Percentiles rank a stretch among this genome's conserved stretches.
Evolutionary conservation across 2,329 filamentous ascomycete species (phyloP).

Genomic region (Epichloe hybrida): DNA sequence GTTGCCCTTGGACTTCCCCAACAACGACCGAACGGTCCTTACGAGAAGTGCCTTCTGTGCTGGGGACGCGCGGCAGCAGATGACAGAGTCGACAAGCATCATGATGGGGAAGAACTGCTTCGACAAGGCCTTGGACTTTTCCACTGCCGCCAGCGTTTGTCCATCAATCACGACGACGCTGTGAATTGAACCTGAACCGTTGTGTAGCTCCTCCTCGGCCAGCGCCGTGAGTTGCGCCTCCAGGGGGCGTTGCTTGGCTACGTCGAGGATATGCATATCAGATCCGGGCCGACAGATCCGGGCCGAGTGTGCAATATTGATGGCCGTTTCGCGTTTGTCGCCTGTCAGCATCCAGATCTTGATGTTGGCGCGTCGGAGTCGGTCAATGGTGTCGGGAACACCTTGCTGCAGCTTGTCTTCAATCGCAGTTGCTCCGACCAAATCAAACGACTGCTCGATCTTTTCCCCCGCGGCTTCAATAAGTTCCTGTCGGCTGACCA

Average conservation of each 20-base stretch:
- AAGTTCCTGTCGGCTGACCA: slow-evolving; percentile 58
- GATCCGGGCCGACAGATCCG: slow-evolving; percentile 60
- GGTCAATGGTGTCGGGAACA: slow-evolving; percentile 80
- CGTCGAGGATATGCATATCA: slow-evolving; percentile 62
- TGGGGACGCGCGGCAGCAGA: slow-evolving; percentile 84
- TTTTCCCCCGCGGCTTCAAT: slow-evolving; percentile 69
- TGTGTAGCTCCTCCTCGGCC: slow-evolving; percentile 49
- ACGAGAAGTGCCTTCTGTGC: slow-evolving; percentile 87
- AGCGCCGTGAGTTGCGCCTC: slow-evolving; percentile 51
- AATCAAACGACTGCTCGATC: slow-evolving; percentile 64
- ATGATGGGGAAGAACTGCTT: slow-evolving; percentile 66
- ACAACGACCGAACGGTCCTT: slow-evolving; percentile 58
- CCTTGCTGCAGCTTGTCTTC: slow-evolving; percentile 80
- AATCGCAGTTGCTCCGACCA: slow-evolving; percentile 75
- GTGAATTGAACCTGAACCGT: slow-evolving; percentile 47
- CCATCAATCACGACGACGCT: slow-evolving; percentile 79
- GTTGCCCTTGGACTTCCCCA: slow-evolving; percentile 39
- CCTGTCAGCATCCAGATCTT: slow-evolving; percentile 90
- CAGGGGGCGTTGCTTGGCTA: slow-evolving; percentile 42
- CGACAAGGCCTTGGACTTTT: slow-evolving; percentile 36
- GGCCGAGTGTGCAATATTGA: slow-evolving; percentile 71
- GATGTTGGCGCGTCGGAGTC: slow-evolving; percentile 69
- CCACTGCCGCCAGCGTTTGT: slow-evolving; percentile 61
- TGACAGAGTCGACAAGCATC: slow-evolving; percentile 71
- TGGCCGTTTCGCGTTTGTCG: slow-evolving; percentile 75